phyloP scores from a whole-genome alignment of 768 basidiomycete species.

The Hygrocybe punicea region DNA sequence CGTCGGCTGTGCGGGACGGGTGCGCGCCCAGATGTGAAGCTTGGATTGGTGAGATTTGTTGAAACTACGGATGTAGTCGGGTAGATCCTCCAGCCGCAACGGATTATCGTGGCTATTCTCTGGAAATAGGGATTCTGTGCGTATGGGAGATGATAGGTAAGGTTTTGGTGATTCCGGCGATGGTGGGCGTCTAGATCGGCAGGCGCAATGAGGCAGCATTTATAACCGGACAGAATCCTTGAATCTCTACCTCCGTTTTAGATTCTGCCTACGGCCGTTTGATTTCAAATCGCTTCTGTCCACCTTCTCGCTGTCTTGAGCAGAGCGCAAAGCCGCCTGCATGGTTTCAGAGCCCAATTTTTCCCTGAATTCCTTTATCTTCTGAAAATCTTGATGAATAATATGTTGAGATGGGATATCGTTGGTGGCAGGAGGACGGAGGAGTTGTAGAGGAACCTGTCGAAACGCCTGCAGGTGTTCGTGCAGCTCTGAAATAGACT shows the following conservation, averaged over 20 bases:
- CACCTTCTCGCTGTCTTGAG: slow-evolving; percentile 50
- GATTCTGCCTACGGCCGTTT: slow-evolving; percentile 45
- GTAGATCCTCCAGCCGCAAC: slow-evolving; percentile 45
- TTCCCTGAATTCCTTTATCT: slow-evolving; percentile 48
- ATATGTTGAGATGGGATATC: slow-evolving; percentile 23
- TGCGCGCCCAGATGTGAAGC: slow-evolving; percentile 55
- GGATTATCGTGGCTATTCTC: slow-evolving; percentile 33
- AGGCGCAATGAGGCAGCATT: slow-evolving; percentile 2
- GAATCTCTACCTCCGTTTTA: slow-evolving; percentile 60
- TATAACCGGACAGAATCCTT: slow-evolving; percentile 4
- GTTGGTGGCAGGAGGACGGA: slow-evolving; percentile 35
- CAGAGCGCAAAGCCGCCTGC: slow-evolving; percentile 56
- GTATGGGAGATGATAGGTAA: slow-evolving; percentile 45
- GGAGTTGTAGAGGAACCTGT: slow-evolving; percentile 44
- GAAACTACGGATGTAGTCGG: slow-evolving; percentile 55
- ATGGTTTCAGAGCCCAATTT: slow-evolving; percentile 47
- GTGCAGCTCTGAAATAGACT: slow-evolving; percentile 46
- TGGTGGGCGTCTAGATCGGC: slow-evolving; percentile 40
- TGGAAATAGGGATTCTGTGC: slow-evolving; percentile 43
- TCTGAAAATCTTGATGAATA: slow-evolving; percentile 41
- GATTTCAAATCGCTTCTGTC: slow-evolving; percentile 51
- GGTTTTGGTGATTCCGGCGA: slow-evolving; percentile 63
- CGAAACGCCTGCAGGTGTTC: slow-evolving; percentile 44
- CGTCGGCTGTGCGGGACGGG: slow-evolving; percentile 15
- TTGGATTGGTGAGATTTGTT: slow-evolving; percentile 46